Evolutionary conservation across 106 monocot genomes (phyloP).

Genomic region (Dendrobium chrysotoxum): DNA sequence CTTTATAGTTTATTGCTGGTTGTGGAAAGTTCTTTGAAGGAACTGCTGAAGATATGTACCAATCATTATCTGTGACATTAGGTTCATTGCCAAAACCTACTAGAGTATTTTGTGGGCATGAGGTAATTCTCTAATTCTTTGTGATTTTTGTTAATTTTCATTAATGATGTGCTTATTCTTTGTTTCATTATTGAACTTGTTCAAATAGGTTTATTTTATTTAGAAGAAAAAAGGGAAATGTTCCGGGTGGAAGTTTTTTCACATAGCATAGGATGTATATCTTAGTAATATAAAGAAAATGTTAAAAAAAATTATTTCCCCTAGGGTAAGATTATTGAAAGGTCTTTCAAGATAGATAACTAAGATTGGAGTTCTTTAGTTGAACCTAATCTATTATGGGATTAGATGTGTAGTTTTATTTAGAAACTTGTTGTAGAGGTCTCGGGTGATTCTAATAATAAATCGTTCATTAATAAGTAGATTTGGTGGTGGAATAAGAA

Average conservation of each 20-base stretch:
- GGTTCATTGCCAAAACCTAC: slow-evolving; percentile 90
- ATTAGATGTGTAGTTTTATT: no score
- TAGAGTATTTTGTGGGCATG: slow-evolving; percentile 95
- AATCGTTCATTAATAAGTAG: no score
- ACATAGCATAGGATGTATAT: background rate
- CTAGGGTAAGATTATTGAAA: background rate
- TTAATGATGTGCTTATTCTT: background rate
- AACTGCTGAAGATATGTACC: slow-evolving; percentile 91
- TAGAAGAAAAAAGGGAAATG: background rate
- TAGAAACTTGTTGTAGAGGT: no score
- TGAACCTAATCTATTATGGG: no score
- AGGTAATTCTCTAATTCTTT: slow-evolving; percentile 39
- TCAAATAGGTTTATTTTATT: background rate
- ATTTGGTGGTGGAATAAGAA: no score
- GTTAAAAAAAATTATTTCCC: background rate
- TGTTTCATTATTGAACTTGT: background rate
- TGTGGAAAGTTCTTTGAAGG: slow-evolving; percentile 99
- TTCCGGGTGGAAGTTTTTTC: background rate
- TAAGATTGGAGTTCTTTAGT: background rate
- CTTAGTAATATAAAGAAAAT: background rate
- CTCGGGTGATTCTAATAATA: no score
- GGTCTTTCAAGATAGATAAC: background rate
- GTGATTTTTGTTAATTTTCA: background rate
- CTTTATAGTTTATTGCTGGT: slow-evolving; percentile 81
- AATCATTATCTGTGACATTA: slow-evolving; percentile 86